phyloP scores from a whole-genome alignment of 805 yeast genomes.

The Priceomyces medius region DNA sequence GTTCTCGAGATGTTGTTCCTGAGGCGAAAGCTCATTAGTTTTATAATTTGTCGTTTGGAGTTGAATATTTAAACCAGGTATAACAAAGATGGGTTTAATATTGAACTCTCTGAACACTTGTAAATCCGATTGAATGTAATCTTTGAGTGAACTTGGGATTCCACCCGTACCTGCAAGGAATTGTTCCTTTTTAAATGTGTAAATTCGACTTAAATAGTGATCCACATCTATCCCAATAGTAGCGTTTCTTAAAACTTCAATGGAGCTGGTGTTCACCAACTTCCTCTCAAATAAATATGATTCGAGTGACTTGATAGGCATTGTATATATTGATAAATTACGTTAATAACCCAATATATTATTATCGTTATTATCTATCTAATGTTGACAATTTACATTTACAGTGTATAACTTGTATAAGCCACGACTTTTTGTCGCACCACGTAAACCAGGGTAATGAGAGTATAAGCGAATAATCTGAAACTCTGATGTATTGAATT shows the following conservation, averaged over 20 bases:
- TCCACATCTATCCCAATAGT: constrained; percentile 82
- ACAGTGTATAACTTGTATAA: neutral
- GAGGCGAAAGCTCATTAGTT: constrained; percentile 35
- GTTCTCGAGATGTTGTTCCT: constrained; percentile 38
- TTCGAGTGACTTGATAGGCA: constrained; percentile 59
- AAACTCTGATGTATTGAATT: neutral
- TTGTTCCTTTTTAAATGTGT: constrained; percentile 65
- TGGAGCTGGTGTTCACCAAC: constrained; percentile 57
- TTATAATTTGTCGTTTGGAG: constrained; percentile 29
- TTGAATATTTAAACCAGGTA: constrained; percentile 61
- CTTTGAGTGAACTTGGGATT: constrained; percentile 61
- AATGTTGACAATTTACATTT: neutral
- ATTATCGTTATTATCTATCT: neutral
- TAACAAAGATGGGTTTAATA: constrained; percentile 77
- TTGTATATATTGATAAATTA: constrained; percentile 9
- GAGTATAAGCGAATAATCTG: neutral
- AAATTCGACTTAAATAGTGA: constrained; percentile 66
- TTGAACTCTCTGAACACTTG: constrained; percentile 56
- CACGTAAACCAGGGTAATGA: no score
- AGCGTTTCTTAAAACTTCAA: constrained; percentile 63
- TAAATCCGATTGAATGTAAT: constrained; percentile 60
- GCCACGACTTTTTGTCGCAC: neutral
- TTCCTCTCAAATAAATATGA: constrained; percentile 67
- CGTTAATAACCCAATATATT: neutral
- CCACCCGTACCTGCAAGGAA: constrained; percentile 79